Evolutionary conservation across 2,329 filamentous ascomycete genomes (phyloP), one percentile per base, ranked within the genome.

Genomic region (Colletotrichum ledebouriae): DNA sequence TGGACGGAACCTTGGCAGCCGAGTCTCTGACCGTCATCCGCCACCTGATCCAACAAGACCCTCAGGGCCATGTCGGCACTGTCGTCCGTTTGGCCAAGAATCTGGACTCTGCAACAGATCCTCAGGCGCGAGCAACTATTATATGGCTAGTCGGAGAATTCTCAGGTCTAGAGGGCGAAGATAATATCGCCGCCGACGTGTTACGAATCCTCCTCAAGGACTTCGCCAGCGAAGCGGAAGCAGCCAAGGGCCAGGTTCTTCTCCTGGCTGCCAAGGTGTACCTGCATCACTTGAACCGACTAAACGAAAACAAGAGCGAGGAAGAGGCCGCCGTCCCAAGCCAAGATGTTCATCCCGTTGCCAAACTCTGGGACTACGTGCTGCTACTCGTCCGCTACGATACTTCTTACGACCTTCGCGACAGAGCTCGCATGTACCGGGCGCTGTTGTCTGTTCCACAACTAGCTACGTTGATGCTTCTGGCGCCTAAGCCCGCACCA

Each of bases 81-180:
- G 94, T 98, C 1, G 89, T 98, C 39, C 88, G 94, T 53, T 82
- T 99, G 56, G 96, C 96, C 6, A 96, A 94, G 79, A 94, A 97
- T 70, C 87, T 99, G 2, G 96, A 98, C 75, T 92, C 91, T 3
- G 93, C 94, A 2, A 93, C 92, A 0, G 94, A 96, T 70, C 90
- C 96, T 1, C 91, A 94, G 69, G 96, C 96, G 3, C 87, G 96
- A 72, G 96, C 96, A 3, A 97, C 93, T 57, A 98, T 99, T 71
- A 92, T 99, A 73, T 99, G 96, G 96, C 88, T 99, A 0, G 94
- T 98, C 0, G 96, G 96, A 52, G 96, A 99, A 78, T 98, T 97
- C 74, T 89, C 95, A 0, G 93, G 94, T 0, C 79, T 92, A 3
- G 89, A 94, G 63, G 87, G 90, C 10, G 90, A 94, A 68, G 90